Base-by-base conservation (phyloP, 305 asterid species). In the Plantago lanceolata region DNA sequence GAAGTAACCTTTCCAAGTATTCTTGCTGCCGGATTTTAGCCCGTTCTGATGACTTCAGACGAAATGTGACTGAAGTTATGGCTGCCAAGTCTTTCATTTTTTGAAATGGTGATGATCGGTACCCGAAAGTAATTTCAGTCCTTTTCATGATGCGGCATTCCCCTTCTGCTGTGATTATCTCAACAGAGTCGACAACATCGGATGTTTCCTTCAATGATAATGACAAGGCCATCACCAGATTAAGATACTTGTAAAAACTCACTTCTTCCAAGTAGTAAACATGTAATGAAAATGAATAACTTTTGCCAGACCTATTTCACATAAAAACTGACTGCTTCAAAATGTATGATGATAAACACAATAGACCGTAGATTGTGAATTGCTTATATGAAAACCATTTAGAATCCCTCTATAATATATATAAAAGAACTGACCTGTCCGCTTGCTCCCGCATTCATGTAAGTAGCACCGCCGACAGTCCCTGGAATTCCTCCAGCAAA, bases 391-490 rank as follows among this genome's bases (percentile, higher is more conserved):
- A 33, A 33, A 33, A 33, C 40, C 40, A 33, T 33, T 8, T 33
- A 11, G 40, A 0, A 33, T 12, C 13, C 6, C 19, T 6, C 16
- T 35, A 19, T 0, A 14, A 19, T 12, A 33, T 19, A 8, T 8
- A 9, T 0, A 40, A 20, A 44, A 43, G 19, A 28, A 6, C 12
- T 17, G 47, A 80, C 85, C 81, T 75, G 80, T 3, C 73, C 75
- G 64, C 73, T 78, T n/a, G 86, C 80, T 26, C 83, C 86, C 19
- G 80, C 81, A 64, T 75, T 81, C 80, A 78, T 81, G 69, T 73
- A 78, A 64, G 68, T 62, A 69, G 80, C 81, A 33, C 83, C 81
- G 52, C 83, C 78, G 16, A 73, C 75, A 31, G 76, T 75, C 0
- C 81, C 83, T 8, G 78, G 83, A 63, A 81, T 68, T 15, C 81